Evolutionary conservation across 1,284 basidiomycete species (phyloP), one percentile per base, ranked within the genome.

Genomic region (Agroathelia rolfsii): DNA sequence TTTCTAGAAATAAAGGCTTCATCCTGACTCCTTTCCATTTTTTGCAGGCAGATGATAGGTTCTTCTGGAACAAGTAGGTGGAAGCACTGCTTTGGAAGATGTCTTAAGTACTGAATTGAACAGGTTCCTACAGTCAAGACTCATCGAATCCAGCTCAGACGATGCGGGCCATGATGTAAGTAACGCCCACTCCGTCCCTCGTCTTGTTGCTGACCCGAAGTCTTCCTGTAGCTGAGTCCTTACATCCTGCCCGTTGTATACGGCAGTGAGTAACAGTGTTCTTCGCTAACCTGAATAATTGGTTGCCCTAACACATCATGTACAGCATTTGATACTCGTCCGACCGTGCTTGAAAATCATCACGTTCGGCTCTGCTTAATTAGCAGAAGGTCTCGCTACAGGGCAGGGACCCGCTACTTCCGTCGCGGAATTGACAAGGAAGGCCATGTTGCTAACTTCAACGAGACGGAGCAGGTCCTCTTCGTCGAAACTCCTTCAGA

Each of bases 351-450:
- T 47, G 83, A 89, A 50, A 78, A 80, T 15, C 78, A 78, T 40
- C 74, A 82, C 40, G 69, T 98, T 49, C 76, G 87, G 25, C 69
- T 97, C 46, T 82, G 78, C 45, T 77, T 99, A 45, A 83, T 98
- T 44, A 89, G 90, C 43, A 79, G 95, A 24, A 82, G 94, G 36
- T 94, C 89, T 16, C 82, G 95, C 22, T 85, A 84, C 63, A 79
- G 94, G 34, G 88, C 93, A 17, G 95, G 95, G 1, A 97, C 95
- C 3, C 85, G 95, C 30, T 98, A 96, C 69, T 97, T 98, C 61
- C 77, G 89, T 14, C 81, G 95, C 35, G 95, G 95, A 10, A 73
- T 98, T 46, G 90, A 98, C 53, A 60, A 73, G 20, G 72, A 84
- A 12, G 84, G 84, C 0, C 69, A 83, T 44, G 84, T 85, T 33